These are phyloP conservation scores for Penicillium aurantiogriseum DNA, from an alignment of 2,329 filamentous ascomycete genomes.

Conservation along the genomic window DNA sequence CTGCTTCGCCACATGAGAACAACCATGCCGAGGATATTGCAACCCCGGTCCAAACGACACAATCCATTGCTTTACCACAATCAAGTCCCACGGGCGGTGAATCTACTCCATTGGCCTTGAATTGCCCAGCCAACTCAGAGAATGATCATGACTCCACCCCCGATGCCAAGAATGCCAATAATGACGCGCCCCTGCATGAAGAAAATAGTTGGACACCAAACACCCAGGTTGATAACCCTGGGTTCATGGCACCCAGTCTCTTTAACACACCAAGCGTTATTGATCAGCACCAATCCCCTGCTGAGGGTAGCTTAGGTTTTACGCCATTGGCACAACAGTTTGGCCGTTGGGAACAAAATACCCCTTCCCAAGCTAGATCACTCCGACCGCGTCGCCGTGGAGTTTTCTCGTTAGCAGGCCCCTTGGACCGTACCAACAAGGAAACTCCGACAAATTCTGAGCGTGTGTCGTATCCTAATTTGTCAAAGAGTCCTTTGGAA, in stretches of 20 bases:
- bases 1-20: background rate
- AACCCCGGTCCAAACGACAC: conserved; percentile 12
- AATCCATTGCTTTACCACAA: conserved; percentile 20
- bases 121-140: conserved; percentile 15
- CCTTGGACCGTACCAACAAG: conserved; percentile 14
- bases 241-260: conserved; percentile 8
- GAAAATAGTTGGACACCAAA: conserved; percentile 15
- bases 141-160: conserved; percentile 9
- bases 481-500: conserved; percentile 22
- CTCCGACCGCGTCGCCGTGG: conserved; percentile 29
- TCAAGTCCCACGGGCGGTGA: conserved; percentile 20
- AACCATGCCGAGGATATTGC: conserved; percentile 15
- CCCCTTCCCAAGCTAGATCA: conserved; percentile 47
- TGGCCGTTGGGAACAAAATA: conserved; percentile 61
- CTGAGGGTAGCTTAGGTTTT: conserved; percentile 52
- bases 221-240: conserved; percentile 13
- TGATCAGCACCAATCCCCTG: conserved; percentile 16
- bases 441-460: conserved; percentile 3
- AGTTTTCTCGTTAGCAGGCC: conserved; percentile 39
- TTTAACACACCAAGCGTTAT: conserved; percentile 16
- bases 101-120: conserved; percentile 8
- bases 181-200: conserved; percentile 10
- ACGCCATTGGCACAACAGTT: conserved; percentile 64
- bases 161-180: conserved; percentile 29
- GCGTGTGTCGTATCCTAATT: conserved; percentile 24